A percentile compares a stretch with the other conserved stretches of the same genome.
phyloP scores from a whole-genome alignment of 2,329 filamentous ascomycete genomes.

The Curvularia verruculosa region DNA sequence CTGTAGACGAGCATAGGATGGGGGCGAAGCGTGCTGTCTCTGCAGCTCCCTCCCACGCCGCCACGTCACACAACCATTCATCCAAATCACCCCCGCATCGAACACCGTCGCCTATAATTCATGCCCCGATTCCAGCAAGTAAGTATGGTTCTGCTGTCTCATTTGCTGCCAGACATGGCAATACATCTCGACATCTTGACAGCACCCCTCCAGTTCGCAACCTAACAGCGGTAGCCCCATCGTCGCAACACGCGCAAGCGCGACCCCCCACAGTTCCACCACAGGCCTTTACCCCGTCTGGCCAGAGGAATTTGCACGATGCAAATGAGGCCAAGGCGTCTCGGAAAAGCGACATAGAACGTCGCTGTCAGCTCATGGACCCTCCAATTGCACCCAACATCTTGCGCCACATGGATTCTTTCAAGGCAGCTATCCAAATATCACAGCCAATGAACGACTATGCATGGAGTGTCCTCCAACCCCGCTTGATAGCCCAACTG shows the following conservation, averaged over 20 bases:
- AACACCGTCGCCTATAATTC: slow-evolving; percentile 38
- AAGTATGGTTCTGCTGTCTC: slow-evolving; percentile 36
- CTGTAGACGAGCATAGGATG: slow-evolving; percentile 24
- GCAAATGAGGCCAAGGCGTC: slow-evolving; percentile 67
- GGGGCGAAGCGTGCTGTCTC: slow-evolving; percentile 23
- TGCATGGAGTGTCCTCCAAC: slow-evolving; percentile 72
- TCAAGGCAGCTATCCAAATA: slow-evolving; percentile 74
- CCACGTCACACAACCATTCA: slow-evolving; percentile 25
- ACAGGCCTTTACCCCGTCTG: slow-evolving; percentile 40
- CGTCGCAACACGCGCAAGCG: slow-evolving; percentile 36
- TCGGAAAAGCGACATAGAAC: slow-evolving; percentile 73
- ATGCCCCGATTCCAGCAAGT: slow-evolving; percentile 44
- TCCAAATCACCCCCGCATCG: slow-evolving; percentile 37
- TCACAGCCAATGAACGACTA: slow-evolving; percentile 69
- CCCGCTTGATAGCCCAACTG: slow-evolving; percentile 70
- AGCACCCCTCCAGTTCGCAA: slow-evolving; percentile 29
- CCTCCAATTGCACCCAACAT: slow-evolving; percentile 69
- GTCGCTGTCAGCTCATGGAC: slow-evolving; percentile 67
- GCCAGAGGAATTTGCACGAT: slow-evolving; percentile 65
- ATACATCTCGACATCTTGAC: slow-evolving; percentile 25
- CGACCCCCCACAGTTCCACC: slow-evolving; percentile 45
- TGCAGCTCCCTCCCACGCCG: slow-evolving; percentile 24
- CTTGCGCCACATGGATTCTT: slow-evolving; percentile 73
- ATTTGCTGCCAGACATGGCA: slow-evolving; percentile 20
- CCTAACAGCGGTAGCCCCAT: slow-evolving; percentile 42